A percentile compares a stretch with the other conserved stretches of the same genome.
Conservation (phyloP, 495 filamentous ascomycete genomes). For the Penicillium canariense region DNA sequence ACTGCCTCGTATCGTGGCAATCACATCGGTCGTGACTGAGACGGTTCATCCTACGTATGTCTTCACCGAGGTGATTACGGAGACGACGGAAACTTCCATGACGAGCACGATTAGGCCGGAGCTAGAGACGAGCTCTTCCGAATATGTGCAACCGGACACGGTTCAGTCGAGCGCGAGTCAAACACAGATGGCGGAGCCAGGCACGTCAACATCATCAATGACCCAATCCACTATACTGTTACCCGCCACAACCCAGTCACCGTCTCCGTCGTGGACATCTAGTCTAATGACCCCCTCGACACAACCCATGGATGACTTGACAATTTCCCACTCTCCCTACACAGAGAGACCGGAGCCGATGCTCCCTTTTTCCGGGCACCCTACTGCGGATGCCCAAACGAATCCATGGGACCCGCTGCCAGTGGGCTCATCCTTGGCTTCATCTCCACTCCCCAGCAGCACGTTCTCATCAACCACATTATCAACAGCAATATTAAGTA, state of each 20-base stretch:
- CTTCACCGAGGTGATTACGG: constrained; percentile 3
- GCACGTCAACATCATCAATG: not conserved
- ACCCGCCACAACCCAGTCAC: not conserved
- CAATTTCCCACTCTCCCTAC: not conserved
- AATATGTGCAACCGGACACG: not conserved
- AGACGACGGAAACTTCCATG: too few species aligned
- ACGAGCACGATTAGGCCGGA: too few species aligned
- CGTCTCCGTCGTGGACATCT: not conserved
- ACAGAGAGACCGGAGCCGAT: not conserved
- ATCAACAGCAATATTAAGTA: not conserved
- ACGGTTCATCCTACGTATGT: constrained; percentile 8
- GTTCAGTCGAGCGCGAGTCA: not conserved
- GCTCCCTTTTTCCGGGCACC: not conserved
- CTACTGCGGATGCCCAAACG: not conserved
- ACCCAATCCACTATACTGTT: not conserved
- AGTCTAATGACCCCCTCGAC: not conserved
- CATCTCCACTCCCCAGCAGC: not conserved
- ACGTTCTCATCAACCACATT: not conserved
- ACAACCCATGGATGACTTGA: not conserved
- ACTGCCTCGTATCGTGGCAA: too few species aligned
- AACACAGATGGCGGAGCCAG: not conserved
- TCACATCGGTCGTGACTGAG: constrained; percentile 14
- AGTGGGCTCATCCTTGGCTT: not conserved
- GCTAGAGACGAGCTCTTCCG: not conserved
- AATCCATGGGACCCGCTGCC: not conserved